These are phyloP conservation scores for Tilletiopsis washingtonensis DNA, from an alignment of 1,284 basidiomycete genomes.

Conservation along the genomic window DNA sequence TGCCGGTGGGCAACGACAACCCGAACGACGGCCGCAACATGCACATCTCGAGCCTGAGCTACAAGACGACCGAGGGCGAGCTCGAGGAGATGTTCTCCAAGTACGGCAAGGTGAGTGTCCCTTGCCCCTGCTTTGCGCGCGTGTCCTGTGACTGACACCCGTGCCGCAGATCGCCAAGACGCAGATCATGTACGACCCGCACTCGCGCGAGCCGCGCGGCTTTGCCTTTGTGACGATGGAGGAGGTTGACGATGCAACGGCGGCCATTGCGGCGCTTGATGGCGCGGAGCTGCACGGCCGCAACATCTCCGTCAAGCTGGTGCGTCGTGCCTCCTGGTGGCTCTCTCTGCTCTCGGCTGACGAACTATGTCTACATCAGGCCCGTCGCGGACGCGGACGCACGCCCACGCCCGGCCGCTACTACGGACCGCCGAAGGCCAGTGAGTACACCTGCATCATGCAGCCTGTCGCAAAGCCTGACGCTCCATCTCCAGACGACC, in stretches of 20 bases:
- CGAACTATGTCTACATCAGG: conserved; percentile 52
- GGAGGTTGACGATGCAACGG: conserved; percentile 74
- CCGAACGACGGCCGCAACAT: conserved; percentile 90
- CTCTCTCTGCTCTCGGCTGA: too few relatives aligned
- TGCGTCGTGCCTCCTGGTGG: conserved; percentile 42
- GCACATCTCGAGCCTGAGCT: conserved; percentile 80
- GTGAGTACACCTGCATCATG: conserved; percentile 45
- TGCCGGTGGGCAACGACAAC: conserved; percentile 49
- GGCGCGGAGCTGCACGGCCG: conserved; percentile 78
- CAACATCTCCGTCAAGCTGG: conserved; percentile 76
- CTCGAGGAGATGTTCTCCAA: conserved; percentile 82
- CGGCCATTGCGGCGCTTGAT: conserved; percentile 74
- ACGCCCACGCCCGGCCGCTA: conserved; percentile 92
- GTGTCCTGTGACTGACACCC: not conserved
- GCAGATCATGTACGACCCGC: conserved; percentile 93
- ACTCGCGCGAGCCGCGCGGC: conserved; percentile 88
- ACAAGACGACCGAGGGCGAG: conserved; percentile 70
- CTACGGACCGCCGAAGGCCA: conserved; percentile 78
- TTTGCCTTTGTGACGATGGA: conserved; percentile 98
- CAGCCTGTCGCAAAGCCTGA: conserved; percentile 10
- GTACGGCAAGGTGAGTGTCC: conserved; percentile 68
- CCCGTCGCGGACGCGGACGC: conserved; percentile 82
- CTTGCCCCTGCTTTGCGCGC: not conserved
- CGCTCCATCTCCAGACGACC: conserved; percentile 13
- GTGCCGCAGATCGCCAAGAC: conserved; percentile 56